Percentiles rank a stretch among this genome's conserved stretches.
Evolutionary conservation across 108 stramenopile genomes (phyloP).

Genomic region (Discostella pseudostelligera): DNA sequence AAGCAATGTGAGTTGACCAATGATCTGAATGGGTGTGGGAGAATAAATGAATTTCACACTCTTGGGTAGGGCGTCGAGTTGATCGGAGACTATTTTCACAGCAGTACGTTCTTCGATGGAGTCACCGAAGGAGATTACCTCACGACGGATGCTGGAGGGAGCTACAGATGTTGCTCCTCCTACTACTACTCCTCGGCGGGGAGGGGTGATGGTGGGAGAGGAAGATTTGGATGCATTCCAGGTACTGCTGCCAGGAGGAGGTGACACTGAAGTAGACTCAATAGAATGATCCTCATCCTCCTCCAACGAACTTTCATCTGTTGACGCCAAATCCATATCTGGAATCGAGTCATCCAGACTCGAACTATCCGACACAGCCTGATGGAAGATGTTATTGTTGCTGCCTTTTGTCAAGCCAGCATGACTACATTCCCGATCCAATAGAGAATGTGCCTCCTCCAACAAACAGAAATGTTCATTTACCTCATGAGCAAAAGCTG

Average conservation of each 20-base stretch:
- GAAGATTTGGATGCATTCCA: not conserved
- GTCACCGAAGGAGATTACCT: conserved; percentile 88
- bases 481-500: conserved; percentile 92
- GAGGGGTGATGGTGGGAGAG: conserved; percentile 2
- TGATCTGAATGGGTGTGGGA: conserved; percentile 72
- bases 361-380: not conserved
- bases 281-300: conserved; percentile 26
- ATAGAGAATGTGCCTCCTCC: conserved; percentile 43
- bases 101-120: conserved; percentile 88
- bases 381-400: no score
- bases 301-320: conserved; percentile 43
- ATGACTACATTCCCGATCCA: conserved; percentile 43
- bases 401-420: no score
- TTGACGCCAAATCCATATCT: conserved; percentile 47
- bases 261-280: conserved; percentile 49
- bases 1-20: conserved; percentile 82
- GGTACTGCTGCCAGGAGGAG: conserved; percentile 15
- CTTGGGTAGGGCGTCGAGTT: conserved; percentile 70
- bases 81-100: conserved; percentile 80
- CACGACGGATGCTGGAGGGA: conserved; percentile 25
- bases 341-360: conserved; percentile 28
- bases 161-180: not conserved
- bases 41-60: conserved; percentile 77
- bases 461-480: conserved; percentile 72
- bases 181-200: not conserved